Percentiles rank a stretch among this genome's conserved stretches.
Evolutionary conservation across 1,284 basidiomycete genomes (phyloP).

Genomic region (Wolfiporia cocos): DNA sequence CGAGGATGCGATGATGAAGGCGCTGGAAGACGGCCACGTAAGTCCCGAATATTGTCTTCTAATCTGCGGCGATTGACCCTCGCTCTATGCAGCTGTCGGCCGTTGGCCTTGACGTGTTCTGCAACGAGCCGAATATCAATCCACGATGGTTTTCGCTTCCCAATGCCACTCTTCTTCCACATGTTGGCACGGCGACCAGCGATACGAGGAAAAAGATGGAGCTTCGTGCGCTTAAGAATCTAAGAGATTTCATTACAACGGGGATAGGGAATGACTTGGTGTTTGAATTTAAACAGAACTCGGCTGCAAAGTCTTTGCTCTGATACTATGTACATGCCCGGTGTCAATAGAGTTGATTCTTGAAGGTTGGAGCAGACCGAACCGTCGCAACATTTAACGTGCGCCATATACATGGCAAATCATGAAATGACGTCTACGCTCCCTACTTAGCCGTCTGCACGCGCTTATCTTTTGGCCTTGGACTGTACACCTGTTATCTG

Average conservation of each 20-base stretch:
- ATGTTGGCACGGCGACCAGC: slow-evolving; percentile 85
- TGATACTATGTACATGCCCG: too few species aligned
- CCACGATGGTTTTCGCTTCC: slow-evolving; percentile 74
- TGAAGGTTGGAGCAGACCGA: too few species aligned
- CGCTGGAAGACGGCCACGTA: slow-evolving; percentile 82
- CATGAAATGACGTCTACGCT: too few species aligned
- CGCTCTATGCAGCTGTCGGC: slow-evolving; percentile 53
- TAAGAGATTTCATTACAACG: slow-evolving; percentile 58
- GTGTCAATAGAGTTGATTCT: too few species aligned
- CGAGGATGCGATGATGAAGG: slow-evolving; percentile 80
- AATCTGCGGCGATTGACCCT: slow-evolving; percentile 4
- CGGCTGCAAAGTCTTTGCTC: too few species aligned
- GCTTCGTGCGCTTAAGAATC: slow-evolving; percentile 66
- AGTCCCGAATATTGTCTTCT: slow-evolving; percentile 20
- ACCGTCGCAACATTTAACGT: too few species aligned
- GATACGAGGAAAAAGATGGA: slow-evolving; percentile 84
- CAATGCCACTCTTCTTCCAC: slow-evolving; percentile 81
- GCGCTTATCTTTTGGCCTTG: too few species aligned
- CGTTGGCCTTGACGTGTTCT: slow-evolving; percentile 88
- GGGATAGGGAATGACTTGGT: slow-evolving; percentile 65
- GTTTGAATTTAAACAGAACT: slow-evolving; percentile 49
- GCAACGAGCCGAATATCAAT: slow-evolving; percentile 84
- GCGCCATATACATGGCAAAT: too few species aligned
- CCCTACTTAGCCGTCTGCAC: too few species aligned
- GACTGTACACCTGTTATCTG: too few species aligned